Conservation (phyloP, 768 basidiomycete species). For the Floccularia luteovirens region DNA sequence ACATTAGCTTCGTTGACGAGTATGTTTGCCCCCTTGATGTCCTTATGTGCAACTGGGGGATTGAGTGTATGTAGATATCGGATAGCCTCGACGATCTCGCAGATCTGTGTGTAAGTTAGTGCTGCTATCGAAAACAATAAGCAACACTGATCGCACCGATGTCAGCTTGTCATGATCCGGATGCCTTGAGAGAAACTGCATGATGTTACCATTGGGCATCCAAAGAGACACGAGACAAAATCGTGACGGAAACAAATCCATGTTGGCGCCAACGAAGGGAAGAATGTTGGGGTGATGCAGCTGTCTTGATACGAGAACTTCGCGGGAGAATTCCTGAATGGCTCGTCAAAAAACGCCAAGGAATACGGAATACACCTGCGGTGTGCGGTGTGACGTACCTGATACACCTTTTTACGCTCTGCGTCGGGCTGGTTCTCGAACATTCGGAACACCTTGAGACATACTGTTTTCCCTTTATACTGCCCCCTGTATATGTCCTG, state of each 20-base stretch:
- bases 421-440: conserved; percentile 5
- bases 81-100: conserved; percentile 25
- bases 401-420: conserved; percentile 8
- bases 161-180: conserved; percentile 15
- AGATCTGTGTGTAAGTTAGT: conserved; percentile 8
- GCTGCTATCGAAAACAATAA: neutral
- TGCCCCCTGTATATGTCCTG: conserved; percentile 3
- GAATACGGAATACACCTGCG: neutral
- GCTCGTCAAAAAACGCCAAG: neutral
- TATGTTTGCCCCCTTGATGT: conserved; percentile 27
- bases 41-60: conserved; percentile 32
- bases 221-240: conserved; percentile 16
- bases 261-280: conserved; percentile 14
- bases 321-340: conserved; percentile 12
- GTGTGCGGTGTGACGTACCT: conserved; percentile 1
- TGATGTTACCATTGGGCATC: conserved; percentile 14
- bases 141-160: conserved; percentile 10
- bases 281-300: conserved; percentile 18
- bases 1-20: conserved; percentile 11
- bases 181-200: conserved; percentile 13
- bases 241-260: conserved; percentile 7
- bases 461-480: neutral
- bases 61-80: conserved; percentile 27
- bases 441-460: conserved; percentile 5
- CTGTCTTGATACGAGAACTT: conserved; percentile 15